A percentile compares a stretch with the other conserved stretches of the same genome.
phyloP scores from a whole-genome alignment of 106 monocot genomes.

The Dendrobium huoshanense region DNA sequence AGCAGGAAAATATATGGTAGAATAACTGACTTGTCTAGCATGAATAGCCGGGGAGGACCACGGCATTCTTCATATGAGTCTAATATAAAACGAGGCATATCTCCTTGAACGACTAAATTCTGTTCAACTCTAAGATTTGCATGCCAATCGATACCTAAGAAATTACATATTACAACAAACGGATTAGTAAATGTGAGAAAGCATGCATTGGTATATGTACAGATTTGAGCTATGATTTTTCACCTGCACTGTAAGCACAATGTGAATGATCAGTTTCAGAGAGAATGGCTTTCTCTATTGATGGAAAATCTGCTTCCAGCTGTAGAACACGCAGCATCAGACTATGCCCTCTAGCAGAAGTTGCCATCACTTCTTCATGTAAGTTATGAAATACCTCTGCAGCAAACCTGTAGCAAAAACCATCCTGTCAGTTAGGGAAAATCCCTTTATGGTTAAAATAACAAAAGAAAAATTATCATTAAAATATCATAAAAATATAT shows the following conservation, averaged over 20 bases:
- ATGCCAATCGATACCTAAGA: constrained; percentile 78
- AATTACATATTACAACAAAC: not conserved
- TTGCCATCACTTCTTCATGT: constrained; percentile 90
- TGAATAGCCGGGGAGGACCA: constrained; percentile 85
- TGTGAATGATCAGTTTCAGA: constrained; percentile 40
- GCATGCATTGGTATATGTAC: not conserved
- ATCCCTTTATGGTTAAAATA: not conserved
- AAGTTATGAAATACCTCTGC: constrained; percentile 86
- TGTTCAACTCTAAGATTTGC: constrained; percentile 63
- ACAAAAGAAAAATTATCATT: not conserved
- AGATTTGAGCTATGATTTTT: not conserved
- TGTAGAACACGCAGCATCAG: constrained; percentile 85
- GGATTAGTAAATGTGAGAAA: not conserved
- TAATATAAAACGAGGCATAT: constrained; percentile 95
- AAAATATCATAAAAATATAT: not conserved
- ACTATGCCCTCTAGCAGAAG: constrained; percentile 80
- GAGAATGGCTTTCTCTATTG: constrained; percentile 59
- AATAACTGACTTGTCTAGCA: constrained; percentile 70
- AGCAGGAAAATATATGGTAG: not conserved
- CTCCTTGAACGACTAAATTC: constrained; percentile 75
- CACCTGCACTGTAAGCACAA: constrained; percentile 38
- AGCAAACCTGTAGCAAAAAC: constrained; percentile 60
- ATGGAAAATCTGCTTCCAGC: constrained; percentile 87
- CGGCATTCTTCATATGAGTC: constrained; percentile 95
- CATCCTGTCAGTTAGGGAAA: not conserved